A percentile compares a stretch with the other conserved stretches of the same genome.
phyloP scores from a whole-genome alignment of 2,329 filamentous ascomycete genomes.

The Ophiostoma himal-ulmi region DNA sequence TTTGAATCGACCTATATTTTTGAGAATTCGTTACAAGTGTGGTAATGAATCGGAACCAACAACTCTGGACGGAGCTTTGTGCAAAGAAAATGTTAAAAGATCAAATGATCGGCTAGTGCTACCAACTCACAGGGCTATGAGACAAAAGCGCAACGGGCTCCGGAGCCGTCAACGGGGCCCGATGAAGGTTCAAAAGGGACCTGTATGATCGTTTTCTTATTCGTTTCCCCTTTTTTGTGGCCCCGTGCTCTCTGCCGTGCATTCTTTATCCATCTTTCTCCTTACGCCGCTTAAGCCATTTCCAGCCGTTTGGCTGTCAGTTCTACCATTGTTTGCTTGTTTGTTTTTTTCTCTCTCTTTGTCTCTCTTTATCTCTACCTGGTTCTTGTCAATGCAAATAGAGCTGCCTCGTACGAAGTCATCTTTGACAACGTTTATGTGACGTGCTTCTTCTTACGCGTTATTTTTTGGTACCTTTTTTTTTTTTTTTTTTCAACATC shows the following conservation, averaged over 20 bases:
- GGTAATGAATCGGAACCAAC: background rate
- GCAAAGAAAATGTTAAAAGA: background rate
- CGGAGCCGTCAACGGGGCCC: background rate
- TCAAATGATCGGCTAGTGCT: background rate
- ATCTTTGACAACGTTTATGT: no score
- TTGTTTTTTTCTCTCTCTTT: background rate
- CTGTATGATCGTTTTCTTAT: background rate
- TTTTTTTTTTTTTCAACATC: background rate
- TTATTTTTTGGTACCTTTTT: background rate
- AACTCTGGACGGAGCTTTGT: background rate
- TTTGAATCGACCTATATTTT: no score
- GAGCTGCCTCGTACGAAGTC: background rate
- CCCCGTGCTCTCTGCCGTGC: background rate
- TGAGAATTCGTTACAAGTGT: no score
- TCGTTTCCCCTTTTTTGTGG: slow-evolving; percentile 6
- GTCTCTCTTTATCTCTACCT: background rate
- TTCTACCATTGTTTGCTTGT: background rate
- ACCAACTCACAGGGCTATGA: background rate
- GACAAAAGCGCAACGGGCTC: background rate
- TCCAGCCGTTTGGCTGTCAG: no score
- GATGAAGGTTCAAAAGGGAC: background rate
- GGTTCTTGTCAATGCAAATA: background rate
- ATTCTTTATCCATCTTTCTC: background rate
- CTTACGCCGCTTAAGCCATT: background rate
- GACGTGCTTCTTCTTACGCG: background rate